A percentile compares a stretch with the other conserved stretches of the same genome.
phyloP scores from a whole-genome alignment of 2,329 filamentous ascomycete genomes.

The Aplosporella prunicola region DNA sequence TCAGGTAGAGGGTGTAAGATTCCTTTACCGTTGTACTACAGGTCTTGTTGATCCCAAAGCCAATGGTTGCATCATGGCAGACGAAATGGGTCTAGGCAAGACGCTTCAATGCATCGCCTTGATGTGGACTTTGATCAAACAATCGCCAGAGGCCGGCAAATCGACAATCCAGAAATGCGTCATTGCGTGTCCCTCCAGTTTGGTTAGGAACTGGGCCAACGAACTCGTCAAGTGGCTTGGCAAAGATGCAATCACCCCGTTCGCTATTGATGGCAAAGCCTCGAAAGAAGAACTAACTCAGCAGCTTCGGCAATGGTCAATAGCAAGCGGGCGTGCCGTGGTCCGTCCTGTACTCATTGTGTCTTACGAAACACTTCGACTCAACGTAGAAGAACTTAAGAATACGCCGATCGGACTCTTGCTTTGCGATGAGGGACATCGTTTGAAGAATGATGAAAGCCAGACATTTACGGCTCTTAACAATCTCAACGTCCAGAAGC shows the following conservation, averaged over 20 bases:
- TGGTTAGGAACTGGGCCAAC: constrained; percentile 97
- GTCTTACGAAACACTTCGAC: constrained; percentile 87
- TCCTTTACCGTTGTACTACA: constrained; percentile 89
- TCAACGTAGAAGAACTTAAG: constrained; percentile 84
- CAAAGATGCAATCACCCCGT: constrained; percentile 79
- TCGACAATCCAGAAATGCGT: constrained; percentile 91
- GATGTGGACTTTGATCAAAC: constrained; percentile 93
- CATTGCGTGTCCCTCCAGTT: constrained; percentile 89
- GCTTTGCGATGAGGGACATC: constrained; percentile 93
- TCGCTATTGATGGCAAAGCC: constrained; percentile 93
- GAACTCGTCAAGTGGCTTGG: constrained; percentile 96
- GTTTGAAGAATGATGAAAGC: constrained; percentile 92
- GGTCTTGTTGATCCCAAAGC: constrained; percentile 92
- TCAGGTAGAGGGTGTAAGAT: constrained; percentile 97
- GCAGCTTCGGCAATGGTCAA: constrained; percentile 91
- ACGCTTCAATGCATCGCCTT: constrained; percentile 94
- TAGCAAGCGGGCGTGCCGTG: constrained; percentile 78
- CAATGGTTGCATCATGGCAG: constrained; percentile 98
- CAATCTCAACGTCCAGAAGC: constrained; percentile 75
- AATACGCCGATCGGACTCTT: constrained; percentile 85
- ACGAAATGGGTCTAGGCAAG: constrained; percentile 97
- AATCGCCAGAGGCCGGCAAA: constrained; percentile 91
- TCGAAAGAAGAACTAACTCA: constrained; percentile 85
- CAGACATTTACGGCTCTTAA: constrained; percentile 91
- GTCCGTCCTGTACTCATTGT: constrained; percentile 93